A percentile compares a stretch with the other conserved stretches of the same genome.
These are phyloP conservation scores for Vigna unguiculata DNA, from an alignment of 306 rosid species.

Conservation along the genomic window DNA sequence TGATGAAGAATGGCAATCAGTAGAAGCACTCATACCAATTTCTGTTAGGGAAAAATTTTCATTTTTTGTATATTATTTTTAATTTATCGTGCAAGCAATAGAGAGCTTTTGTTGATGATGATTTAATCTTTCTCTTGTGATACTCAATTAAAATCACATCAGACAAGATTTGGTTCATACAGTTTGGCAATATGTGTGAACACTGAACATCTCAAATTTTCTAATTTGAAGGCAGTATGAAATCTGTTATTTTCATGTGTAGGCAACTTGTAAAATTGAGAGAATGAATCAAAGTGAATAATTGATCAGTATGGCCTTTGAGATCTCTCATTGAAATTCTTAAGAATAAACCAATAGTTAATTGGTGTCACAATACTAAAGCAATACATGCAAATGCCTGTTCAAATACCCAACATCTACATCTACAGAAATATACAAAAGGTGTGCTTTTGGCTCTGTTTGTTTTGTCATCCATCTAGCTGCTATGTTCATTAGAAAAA, in stretches of 20 bases:
- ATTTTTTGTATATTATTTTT: neutral
- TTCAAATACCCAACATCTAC: conserved; percentile 4
- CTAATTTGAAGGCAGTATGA: neutral
- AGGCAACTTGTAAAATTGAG: neutral
- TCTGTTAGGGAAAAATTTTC: neutral
- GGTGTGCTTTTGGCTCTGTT: neutral
- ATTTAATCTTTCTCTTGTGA: conserved; percentile 2
- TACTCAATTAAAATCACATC: neutral
- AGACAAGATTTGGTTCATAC: neutral
- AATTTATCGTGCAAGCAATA: neutral
- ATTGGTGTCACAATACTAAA: conserved; percentile 4
- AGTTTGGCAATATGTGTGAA: neutral
- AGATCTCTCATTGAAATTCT: neutral
- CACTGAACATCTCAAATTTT: conserved; percentile 3
- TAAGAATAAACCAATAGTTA: neutral
- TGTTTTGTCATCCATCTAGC: conserved; percentile 15
- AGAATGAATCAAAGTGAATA: neutral
- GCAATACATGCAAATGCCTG: neutral
- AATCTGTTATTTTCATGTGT: conserved; percentile 11
- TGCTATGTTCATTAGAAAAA: neutral
- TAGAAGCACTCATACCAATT: neutral
- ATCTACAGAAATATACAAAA: neutral
- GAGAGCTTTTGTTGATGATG: conserved; percentile 8
- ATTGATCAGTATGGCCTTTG: neutral
- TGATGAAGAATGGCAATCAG: neutral